Evolutionary conservation across 345 rosid species (phyloP).

Genomic region (Diplotaxis tenuifolia): DNA sequence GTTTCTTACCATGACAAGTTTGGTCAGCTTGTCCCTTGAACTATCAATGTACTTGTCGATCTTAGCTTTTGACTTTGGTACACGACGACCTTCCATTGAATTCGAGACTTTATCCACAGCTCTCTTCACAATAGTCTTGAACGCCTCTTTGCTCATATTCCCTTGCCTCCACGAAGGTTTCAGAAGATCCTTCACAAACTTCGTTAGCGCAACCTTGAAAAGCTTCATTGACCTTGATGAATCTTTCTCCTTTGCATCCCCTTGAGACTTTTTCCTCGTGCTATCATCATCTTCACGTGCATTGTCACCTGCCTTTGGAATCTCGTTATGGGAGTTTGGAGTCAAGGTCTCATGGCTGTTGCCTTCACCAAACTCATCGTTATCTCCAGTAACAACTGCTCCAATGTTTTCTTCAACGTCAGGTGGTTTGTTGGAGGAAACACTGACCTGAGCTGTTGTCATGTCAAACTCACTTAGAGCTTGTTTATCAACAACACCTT

Average conservation of each 20-base stretch:
- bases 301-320: slow-evolving; percentile 28
- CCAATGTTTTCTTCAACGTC: slow-evolving; percentile 63
- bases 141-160: slow-evolving; percentile 94
- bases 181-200: slow-evolving; percentile 87
- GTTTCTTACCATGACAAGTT: slow-evolving; percentile 82
- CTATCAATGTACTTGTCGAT: slow-evolving; percentile 75
- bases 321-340: slow-evolving; percentile 43
- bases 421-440: slow-evolving; percentile 51
- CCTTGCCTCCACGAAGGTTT: slow-evolving; percentile 95
- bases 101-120: slow-evolving; percentile 84
- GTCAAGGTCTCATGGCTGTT: slow-evolving; percentile 56
- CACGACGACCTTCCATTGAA: slow-evolving; percentile 67
- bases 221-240: slow-evolving; percentile 60
- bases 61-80: slow-evolving; percentile 80
- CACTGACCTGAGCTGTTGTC: slow-evolving; percentile 31
- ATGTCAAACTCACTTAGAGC: slow-evolving; percentile 29
- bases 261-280: slow-evolving; percentile 28
- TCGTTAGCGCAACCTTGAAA: slow-evolving; percentile 72
- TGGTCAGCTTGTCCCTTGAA: slow-evolving; percentile 70
- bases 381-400: slow-evolving; percentile 43
- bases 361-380: slow-evolving; percentile 64
- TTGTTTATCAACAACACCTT: slow-evolving; percentile 43
- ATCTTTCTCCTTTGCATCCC: slow-evolving; percentile 38
- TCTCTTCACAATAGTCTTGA: slow-evolving; percentile 88
- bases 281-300: slow-evolving; percentile 60